Percentiles rank a stretch among this genome's conserved stretches.
phyloP scores from a whole-genome alignment of 1,284 basidiomycete genomes.

The Sparassis latifolia region DNA sequence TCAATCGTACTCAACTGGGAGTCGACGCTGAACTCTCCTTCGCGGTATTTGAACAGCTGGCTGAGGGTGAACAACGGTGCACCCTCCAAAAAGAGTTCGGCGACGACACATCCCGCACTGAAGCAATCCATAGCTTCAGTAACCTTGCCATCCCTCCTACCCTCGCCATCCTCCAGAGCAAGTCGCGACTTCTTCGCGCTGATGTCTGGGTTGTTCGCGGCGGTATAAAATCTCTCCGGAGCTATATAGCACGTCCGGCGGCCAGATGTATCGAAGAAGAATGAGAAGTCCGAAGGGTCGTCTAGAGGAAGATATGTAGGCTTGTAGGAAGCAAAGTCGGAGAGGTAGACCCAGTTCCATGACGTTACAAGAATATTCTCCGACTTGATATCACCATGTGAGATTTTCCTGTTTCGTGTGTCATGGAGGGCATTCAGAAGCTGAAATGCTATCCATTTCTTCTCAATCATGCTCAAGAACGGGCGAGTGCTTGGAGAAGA shows the following conservation, averaged over 20 bases:
- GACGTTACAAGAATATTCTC: conserved; percentile 97
- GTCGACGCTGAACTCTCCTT: conserved; percentile 79
- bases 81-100: conserved; percentile 95
- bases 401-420: conserved; percentile 75
- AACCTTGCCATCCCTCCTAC: conserved; percentile 68
- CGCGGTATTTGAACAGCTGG: conserved; percentile 93
- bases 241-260: conserved; percentile 94
- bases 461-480: conserved; percentile 87
- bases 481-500: conserved; percentile 77
- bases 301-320: conserved; percentile 94
- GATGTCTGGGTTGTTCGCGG: conserved; percentile 63
- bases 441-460: conserved; percentile 98
- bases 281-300: conserved; percentile 96
- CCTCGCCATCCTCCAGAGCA: conserved; percentile 37
- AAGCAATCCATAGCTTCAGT: conserved; percentile 99
- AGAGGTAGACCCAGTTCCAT: conserved; percentile 92
- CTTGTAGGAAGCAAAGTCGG: conserved; percentile 97
- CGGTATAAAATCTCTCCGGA: conserved; percentile 91
- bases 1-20: conserved; percentile 74
- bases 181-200: conserved; percentile 53
- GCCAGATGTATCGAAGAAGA: conserved; percentile 95
- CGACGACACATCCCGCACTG: conserved; percentile 91
- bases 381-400: conserved; percentile 97
- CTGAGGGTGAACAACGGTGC: conserved; percentile 91
- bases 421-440: conserved; percentile 83